Percentiles rank a stretch among this genome's conserved stretches.
These are phyloP conservation scores for Komagataella pseudopastoris DNA, from an alignment of 805 yeast species.

Conservation along the genomic window DNA sequence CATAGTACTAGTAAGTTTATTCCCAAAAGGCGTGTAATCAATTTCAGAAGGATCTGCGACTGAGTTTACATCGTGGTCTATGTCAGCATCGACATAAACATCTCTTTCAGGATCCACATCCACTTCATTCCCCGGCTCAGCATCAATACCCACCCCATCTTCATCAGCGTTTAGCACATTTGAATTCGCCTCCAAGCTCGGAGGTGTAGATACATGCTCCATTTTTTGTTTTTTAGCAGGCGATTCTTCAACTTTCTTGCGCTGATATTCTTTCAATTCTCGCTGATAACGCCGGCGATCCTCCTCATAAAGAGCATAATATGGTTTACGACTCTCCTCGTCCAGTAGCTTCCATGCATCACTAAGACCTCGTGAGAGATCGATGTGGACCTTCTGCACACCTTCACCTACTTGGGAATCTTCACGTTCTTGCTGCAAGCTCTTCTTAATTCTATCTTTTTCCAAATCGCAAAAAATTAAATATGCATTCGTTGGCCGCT, in stretches of 20 bases:
- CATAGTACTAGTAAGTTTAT: background rate
- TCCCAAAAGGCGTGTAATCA: background rate
- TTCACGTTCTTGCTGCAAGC: slow-evolving; percentile 11
- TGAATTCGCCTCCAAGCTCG: background rate
- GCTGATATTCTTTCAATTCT: slow-evolving; percentile 42
- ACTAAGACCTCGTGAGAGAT: slow-evolving; percentile 65
- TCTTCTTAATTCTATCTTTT: slow-evolving; percentile 52
- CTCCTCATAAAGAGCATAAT: slow-evolving; percentile 60
- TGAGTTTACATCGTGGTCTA: background rate
- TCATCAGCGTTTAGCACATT: background rate
- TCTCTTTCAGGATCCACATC: slow-evolving; percentile 1
- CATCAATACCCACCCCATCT: background rate
- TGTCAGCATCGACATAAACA: slow-evolving; percentile 1
- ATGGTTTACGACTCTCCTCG: slow-evolving; percentile 60
- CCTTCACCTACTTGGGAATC: slow-evolving; percentile 40
- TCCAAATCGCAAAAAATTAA: slow-evolving; percentile 78
- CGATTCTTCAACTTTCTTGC: slow-evolving; percentile 5
- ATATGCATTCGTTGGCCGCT: slow-evolving; percentile 84
- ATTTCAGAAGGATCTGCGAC: background rate
- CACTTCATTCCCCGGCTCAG: background rate
- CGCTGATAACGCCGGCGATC: slow-evolving; percentile 64
- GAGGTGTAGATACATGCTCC: background rate
- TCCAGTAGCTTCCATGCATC: slow-evolving; percentile 75
- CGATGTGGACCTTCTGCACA: slow-evolving; percentile 23
- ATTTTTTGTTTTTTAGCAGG: background rate